Base-by-base conservation (phyloP, 2,329 filamentous ascomycete species). In the Trichoderma pleuroti region DNA sequence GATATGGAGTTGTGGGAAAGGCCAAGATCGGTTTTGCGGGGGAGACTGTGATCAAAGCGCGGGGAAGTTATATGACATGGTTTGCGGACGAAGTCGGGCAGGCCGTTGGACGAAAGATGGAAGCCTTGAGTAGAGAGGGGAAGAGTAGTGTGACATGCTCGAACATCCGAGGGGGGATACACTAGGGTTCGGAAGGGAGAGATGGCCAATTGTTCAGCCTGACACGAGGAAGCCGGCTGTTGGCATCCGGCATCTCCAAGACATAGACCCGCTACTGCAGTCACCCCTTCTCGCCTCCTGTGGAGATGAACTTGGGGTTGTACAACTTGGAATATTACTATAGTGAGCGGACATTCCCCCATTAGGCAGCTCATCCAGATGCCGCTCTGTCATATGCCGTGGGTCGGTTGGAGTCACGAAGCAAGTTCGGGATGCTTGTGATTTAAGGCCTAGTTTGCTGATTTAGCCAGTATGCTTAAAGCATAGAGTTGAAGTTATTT, bases 321-420 rank as follows among this genome's bases (percentile, higher is more conserved):
- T 67, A 39, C 52, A 9, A 28, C 42, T 67, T 46, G n/a, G 24
- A 18, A 34, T 57, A 49, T 57, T 52, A 30, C 52, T 16, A 30
- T 34, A 56, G 18, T 32, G 18, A 42, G 6, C 32, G 34, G 24
- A 11, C 52, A 67, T 57, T 59, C 26, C 63, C 52, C 32, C 64
- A 59, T 67, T 59, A 67, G 64, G 64, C 26, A 67, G 63, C 52
- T 66, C 63, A 39, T 32, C 11, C 26, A 42, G 49, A 10, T 57
- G 49, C 32, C 34, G 24, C 24, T 32, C 52, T 34, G 24, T 42
- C 34, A 24, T 32, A 42, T 32, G 64, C 34, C 34, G 63, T 56
- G 28, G 16, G 59, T 26, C 36, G 24, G 57, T 36, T 42, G 24
- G 24, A 32, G 24, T 59, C 24, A 59, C 34, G 14, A 67, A 46